Percentiles rank a stretch among this genome's conserved stretches.
These are phyloP conservation scores for Scutellaria minor DNA, from an alignment of 257 asterid species.

Conservation along the genomic window DNA sequence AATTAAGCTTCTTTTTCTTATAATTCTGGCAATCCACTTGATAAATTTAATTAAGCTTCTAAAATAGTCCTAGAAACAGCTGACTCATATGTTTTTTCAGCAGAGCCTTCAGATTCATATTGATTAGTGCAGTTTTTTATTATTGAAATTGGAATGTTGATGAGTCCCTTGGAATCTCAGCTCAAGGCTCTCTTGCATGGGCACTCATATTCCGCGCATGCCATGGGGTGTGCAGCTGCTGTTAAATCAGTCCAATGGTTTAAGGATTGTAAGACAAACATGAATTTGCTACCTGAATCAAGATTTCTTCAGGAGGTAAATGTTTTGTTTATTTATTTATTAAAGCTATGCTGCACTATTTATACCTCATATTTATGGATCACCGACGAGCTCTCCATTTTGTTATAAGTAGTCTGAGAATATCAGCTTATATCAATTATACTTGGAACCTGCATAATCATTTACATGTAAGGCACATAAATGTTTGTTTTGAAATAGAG, in stretches of 20 bases:
- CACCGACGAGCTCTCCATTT: not conserved
- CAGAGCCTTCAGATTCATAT: not conserved
- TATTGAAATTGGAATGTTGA: slow-evolving; percentile 20
- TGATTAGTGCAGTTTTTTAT: slow-evolving; percentile 20
- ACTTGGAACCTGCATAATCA: not conserved
- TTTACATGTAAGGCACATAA: slow-evolving; percentile 13
- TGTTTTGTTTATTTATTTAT: not conserved
- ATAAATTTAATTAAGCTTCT: slow-evolving; percentile 1
- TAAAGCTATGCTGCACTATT: not conserved
- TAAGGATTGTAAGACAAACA: slow-evolving; percentile 63
- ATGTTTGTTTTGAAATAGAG: not conserved
- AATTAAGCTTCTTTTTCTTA: not conserved
- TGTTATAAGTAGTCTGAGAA: slow-evolving; percentile 2
- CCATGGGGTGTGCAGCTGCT: slow-evolving; percentile 93
- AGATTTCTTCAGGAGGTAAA: slow-evolving; percentile 80
- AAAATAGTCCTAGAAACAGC: not conserved
- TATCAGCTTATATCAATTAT: slow-evolving; percentile 11
- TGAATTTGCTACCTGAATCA: slow-evolving; percentile 60
- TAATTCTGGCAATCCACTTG: not conserved
- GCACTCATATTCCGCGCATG: slow-evolving; percentile 96
- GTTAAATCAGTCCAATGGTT: slow-evolving; percentile 91
- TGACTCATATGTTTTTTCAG: not conserved
- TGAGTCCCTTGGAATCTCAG: slow-evolving; percentile 50
- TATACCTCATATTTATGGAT: not conserved
- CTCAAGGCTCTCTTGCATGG: slow-evolving; percentile 96